Conservation (phyloP, 352 stramenopile genomes). For the Thalassiosira hispida region DNA sequence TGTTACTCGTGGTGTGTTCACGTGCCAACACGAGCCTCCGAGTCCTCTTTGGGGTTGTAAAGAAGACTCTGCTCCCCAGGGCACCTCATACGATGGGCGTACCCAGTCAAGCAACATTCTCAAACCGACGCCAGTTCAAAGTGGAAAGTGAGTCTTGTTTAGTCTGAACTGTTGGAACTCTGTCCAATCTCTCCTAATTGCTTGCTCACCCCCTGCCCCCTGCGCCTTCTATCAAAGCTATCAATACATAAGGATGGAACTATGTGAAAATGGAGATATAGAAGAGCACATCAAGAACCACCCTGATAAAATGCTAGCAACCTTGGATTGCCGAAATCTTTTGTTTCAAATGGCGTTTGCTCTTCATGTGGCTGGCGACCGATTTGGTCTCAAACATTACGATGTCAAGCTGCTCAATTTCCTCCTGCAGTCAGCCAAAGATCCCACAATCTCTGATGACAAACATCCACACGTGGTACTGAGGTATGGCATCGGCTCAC, state of each 20-base stretch:
- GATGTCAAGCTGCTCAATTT: constrained; percentile 99
- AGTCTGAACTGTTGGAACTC: constrained; percentile 39
- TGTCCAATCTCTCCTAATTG: background rate
- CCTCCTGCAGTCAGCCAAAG: constrained; percentile 88
- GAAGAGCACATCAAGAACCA: constrained; percentile 92
- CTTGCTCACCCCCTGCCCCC: constrained; percentile 10
- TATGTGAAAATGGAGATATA: constrained; percentile 94
- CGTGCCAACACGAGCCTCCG: constrained; percentile 74
- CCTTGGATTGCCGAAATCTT: constrained; percentile 82
- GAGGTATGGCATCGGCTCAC: constrained; percentile 77
- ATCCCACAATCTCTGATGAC: constrained; percentile 36
- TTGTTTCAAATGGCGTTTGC: constrained; percentile 98
- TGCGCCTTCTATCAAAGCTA: constrained; percentile 60
- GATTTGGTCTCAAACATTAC: constrained; percentile 94
- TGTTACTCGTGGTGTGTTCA: constrained; percentile 91
- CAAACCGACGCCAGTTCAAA: constrained; percentile 46
- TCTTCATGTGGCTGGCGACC: constrained; percentile 90
- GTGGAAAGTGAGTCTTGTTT: constrained; percentile 60
- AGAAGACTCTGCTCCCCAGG: constrained; percentile 83
- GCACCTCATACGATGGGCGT: constrained; percentile 46
- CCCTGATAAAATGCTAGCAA: constrained; percentile 81
- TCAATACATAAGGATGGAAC: constrained; percentile 99
- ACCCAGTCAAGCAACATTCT: constrained; percentile 12
- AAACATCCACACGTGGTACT: constrained; percentile 63
- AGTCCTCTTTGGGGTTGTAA: constrained; percentile 75